Evolutionary conservation across 2,329 filamentous ascomycete genomes (phyloP), one percentile per base, ranked within the genome.

Genomic region (Trichoderma harzianum): DNA sequence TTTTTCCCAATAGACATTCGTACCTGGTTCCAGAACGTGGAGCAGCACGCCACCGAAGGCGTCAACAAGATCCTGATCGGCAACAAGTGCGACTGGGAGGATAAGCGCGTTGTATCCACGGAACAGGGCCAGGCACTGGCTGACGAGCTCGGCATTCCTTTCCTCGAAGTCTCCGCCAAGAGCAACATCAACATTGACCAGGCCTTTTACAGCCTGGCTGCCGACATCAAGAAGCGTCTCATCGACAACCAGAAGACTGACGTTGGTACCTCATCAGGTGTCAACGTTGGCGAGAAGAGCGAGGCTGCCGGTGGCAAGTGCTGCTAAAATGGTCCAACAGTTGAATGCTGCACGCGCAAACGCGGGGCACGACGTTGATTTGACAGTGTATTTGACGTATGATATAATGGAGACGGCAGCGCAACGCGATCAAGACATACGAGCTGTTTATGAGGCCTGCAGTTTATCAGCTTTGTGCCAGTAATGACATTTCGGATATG

Each of bases 1-100:
- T 21, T 61, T 24, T 43, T 60, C 12, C 34, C 32, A 24, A 72
- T 80, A 98, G 96, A 99, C 85, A 99, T 99, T 83, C 92, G 95
- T 80, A 98, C 96, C 76, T 99, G 96, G 96, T 99, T 99, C 86
- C 95, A 95, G 80, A 98, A 99, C 84, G 95, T 98, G 77, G 95
- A 98, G 83, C 95, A 97, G 83, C 95, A 99, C 85, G 96, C 96
- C 72, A 97, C 94, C 78, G 96, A 98, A 85, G 96, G 96, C 79
- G 96, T 99, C 80, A 98, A 98, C 90, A 99, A 98, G 88, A 98
- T 99, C 80, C 89, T 99, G 76, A 98, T 99, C 77, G 96, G 96
- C 82, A 99, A 99, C 89, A 99, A 99, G 86, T 99, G 96, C 85
- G 96, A 99, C 84, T 98, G 96, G 96, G 96, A 98, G 84, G 96